Conservation (phyloP, 169 alveolate species). For the Toxoplasma gondii region DNA sequence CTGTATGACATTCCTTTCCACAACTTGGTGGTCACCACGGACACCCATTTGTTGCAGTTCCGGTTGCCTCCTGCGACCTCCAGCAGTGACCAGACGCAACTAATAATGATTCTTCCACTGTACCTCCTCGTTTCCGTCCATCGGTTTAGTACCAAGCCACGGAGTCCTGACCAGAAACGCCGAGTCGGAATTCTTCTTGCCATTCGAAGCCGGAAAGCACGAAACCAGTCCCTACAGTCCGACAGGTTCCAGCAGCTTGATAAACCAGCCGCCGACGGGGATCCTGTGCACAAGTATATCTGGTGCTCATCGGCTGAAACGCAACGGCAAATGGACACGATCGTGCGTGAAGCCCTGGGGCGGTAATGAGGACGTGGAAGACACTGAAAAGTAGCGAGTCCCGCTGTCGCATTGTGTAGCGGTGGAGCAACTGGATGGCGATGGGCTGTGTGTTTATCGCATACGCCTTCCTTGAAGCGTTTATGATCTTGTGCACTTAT, state of each 20-base stretch:
- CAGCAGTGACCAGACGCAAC: neutral
- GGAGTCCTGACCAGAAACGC: neutral
- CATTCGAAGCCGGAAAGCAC: neutral
- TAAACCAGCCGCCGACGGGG: neutral
- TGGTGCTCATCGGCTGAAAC: constrained; percentile 20
- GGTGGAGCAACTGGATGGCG: too few relatives aligned
- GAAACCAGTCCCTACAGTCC: neutral
- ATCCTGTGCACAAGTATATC: neutral
- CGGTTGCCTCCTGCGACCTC: neutral
- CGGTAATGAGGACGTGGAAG: neutral
- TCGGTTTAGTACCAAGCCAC: neutral
- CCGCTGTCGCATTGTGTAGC: too few relatives aligned
- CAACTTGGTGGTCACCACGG: neutral
- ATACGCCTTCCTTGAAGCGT: too few relatives aligned
- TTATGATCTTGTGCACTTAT: too few relatives aligned
- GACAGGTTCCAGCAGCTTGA: neutral
- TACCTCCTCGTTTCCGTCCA: neutral
- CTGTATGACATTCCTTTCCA: constrained; percentile 11
- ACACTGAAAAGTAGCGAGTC: too few relatives aligned
- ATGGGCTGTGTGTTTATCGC: too few relatives aligned
- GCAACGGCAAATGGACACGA: neutral
- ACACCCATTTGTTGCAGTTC: constrained; percentile 23
- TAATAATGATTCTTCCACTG: neutral
- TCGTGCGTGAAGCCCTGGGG: neutral
- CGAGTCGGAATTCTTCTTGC: neutral